These are phyloP conservation scores for Candida nitratophila DNA, from an alignment of 805 yeast species.

Conservation along the genomic window DNA sequence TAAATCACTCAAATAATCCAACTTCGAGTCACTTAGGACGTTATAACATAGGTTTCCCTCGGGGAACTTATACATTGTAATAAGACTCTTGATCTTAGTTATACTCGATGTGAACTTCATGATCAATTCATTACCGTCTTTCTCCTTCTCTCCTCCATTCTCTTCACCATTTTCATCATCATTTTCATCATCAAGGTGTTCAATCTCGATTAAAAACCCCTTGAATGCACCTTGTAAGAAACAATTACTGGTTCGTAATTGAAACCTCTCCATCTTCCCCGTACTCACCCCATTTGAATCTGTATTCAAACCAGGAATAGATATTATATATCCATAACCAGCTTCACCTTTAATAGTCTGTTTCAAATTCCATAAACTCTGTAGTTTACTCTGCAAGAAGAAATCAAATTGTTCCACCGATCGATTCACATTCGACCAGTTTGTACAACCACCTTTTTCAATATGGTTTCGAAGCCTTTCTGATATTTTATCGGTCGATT, in stretches of 20 bases:
- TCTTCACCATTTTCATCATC: conserved; percentile 6
- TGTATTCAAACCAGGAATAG: conserved; percentile 15
- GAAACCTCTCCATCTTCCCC: conserved; percentile 34
- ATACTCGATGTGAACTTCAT: conserved; percentile 26
- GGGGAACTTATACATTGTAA: conserved; percentile 27
- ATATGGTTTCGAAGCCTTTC: conserved; percentile 21
- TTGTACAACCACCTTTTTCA: conserved; percentile 40
- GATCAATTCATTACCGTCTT: conserved; percentile 16
- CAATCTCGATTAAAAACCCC: conserved; percentile 61
- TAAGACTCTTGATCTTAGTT: conserved; percentile 24
- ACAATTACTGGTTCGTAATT: conserved; percentile 61
- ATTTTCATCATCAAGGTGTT: conserved; percentile 25
- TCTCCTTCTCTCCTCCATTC: too few species aligned
- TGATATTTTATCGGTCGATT: conserved; percentile 6
- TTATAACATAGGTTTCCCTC: conserved; percentile 29
- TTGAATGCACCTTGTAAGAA: conserved; percentile 69
- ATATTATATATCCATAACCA: conserved; percentile 57
- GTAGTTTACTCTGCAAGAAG: conserved; percentile 50
- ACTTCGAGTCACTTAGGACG: conserved; percentile 28
- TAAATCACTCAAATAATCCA: conserved; percentile 29
- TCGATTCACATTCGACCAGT: conserved; percentile 11
- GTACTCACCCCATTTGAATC: conserved; percentile 11
- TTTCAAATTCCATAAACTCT: conserved; percentile 61
- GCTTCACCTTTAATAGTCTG: conserved; percentile 72
- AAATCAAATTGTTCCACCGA: conserved; percentile 46